These are phyloP conservation scores for Paxillus involutus DNA, from an alignment of 768 basidiomycete species.

Conservation along the genomic window DNA sequence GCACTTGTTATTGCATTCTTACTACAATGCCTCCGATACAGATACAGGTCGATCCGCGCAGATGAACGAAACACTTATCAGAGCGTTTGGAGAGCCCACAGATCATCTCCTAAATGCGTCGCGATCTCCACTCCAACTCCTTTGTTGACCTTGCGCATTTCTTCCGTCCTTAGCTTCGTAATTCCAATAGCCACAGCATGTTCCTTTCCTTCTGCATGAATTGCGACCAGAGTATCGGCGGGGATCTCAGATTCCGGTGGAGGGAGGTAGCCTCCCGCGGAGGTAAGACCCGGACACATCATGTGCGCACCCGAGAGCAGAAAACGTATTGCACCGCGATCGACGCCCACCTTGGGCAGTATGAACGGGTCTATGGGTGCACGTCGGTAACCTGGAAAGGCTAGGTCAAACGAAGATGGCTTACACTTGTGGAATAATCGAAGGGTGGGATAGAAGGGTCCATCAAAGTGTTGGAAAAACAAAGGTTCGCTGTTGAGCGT, in stretches of 20 bases:
- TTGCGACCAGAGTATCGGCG: conserved; percentile 78
- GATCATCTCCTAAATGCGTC: conserved; percentile 85
- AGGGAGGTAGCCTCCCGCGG: conserved; percentile 85
- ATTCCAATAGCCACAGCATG: conserved; percentile 86
- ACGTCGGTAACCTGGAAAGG: background rate
- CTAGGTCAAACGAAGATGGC: conserved; percentile 18
- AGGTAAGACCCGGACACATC: conserved; percentile 98
- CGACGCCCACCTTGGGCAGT: conserved; percentile 84
- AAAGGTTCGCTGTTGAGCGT: conserved; percentile 84
- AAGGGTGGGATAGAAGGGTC: conserved; percentile 87
- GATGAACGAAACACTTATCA: conserved; percentile 30
- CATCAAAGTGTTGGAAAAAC: conserved; percentile 97
- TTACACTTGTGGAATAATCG: conserved; percentile 89
- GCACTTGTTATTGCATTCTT: background rate
- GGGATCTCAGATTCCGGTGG: conserved; percentile 65
- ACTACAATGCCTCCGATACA: background rate
- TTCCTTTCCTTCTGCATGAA: conserved; percentile 95
- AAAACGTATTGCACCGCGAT: conserved; percentile 98
- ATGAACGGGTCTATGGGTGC: conserved; percentile 76
- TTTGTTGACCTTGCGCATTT: conserved; percentile 89
- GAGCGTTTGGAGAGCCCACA: conserved; percentile 72
- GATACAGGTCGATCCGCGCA: background rate
- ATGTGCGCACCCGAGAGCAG: conserved; percentile 90
- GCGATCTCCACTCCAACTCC: conserved; percentile 86
- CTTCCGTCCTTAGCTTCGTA: conserved; percentile 80